Evolutionary conservation across 2,329 filamentous ascomycete species (phyloP).

Genomic region (Alternaria sp.): DNA sequence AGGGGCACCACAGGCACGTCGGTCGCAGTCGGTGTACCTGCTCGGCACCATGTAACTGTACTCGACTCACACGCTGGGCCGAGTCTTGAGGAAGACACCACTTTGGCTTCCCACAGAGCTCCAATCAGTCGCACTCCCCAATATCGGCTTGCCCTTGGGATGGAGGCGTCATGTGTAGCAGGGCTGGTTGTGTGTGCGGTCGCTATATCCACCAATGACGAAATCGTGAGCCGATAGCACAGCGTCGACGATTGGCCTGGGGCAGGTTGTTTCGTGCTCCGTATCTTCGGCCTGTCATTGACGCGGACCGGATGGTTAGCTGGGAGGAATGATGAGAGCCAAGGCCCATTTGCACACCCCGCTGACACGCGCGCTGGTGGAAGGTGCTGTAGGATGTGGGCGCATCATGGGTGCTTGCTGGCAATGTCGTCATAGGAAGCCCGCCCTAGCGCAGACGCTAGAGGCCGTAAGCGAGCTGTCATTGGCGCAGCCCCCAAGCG

Average conservation of each 20-base stretch:
- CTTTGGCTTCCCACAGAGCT: background rate
- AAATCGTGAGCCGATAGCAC: background rate
- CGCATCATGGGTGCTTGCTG: conserved; percentile 19
- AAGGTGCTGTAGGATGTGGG: conserved; percentile 14
- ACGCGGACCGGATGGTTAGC: conserved; percentile 19
- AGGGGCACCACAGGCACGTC: background rate
- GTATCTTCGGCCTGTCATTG: conserved; percentile 21
- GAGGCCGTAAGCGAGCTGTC: background rate
- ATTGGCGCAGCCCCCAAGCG: conserved; percentile 21
- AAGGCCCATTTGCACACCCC: conserved; percentile 24
- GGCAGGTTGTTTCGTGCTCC: background rate
- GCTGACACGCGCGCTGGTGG: conserved; percentile 23
- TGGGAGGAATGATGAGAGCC: conserved; percentile 32
- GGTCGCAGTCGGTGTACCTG: conserved; percentile 35
- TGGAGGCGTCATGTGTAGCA: conserved; percentile 12
- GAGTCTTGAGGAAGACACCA: background rate
- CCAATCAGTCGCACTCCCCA: background rate
- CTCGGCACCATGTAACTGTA: conserved; percentile 24
- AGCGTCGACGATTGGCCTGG: background rate
- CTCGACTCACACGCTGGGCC: conserved; percentile 4
- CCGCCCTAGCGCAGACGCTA: conserved; percentile 10
- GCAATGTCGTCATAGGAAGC: conserved; percentile 17
- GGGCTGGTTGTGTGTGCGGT: conserved; percentile 17
- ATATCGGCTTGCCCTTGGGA: background rate
- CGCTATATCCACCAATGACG: conserved; percentile 25